Evolutionary conservation across 73 alveolate genomes (phyloP), one percentile per base, ranked within the genome.

Genomic region (Tetrahymena malaccensis): DNA sequence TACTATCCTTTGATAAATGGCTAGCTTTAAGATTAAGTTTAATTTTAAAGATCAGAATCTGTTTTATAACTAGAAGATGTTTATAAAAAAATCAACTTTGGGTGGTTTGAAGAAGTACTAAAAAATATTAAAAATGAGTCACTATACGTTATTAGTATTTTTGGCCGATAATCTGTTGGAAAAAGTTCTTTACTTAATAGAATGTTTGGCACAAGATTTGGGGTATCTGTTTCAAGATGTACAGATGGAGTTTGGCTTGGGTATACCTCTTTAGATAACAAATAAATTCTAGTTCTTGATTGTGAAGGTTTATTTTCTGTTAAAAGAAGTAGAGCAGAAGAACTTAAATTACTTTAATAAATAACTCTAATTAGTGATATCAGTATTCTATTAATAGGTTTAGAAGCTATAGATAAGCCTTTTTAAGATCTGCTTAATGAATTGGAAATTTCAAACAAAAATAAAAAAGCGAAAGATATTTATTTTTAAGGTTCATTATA

Each of bases 181-280:
- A 97, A 97, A 93, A 97, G 99, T 37, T 97, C 96, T 93, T 95
- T 97, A 35, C 89, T 97, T 85, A 97, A 97, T 85, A 94, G 98
- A 94, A 25, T 97, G 6, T 96, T 97, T 94, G 99, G 99, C 34
- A 97, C 99, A 33, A 94, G 98, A 85, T 97, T 97, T 95, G 96
- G 97, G 38, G 99, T 97, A 8, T 96, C 98, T 13, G 96, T 98
- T 19, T 93, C 97, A 7, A 94, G 99, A 93, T 97, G 99, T 95
- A 97, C 99, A 38, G 99, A 97, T 84, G 99, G 99, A 10, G 97
- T 97, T 22, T 97, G 99, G 98, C 55, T 97, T 89, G 93, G 97
- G 10, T 25, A 97, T n/a, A 96, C 89, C 2, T 25, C 10, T 35
- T 50, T 96, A 3, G 33, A 95, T 1, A 94, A 43, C 12, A 25